Conservation (phyloP, 2,329 filamentous ascomycete species). For the Coleophoma crateriformis region DNA sequence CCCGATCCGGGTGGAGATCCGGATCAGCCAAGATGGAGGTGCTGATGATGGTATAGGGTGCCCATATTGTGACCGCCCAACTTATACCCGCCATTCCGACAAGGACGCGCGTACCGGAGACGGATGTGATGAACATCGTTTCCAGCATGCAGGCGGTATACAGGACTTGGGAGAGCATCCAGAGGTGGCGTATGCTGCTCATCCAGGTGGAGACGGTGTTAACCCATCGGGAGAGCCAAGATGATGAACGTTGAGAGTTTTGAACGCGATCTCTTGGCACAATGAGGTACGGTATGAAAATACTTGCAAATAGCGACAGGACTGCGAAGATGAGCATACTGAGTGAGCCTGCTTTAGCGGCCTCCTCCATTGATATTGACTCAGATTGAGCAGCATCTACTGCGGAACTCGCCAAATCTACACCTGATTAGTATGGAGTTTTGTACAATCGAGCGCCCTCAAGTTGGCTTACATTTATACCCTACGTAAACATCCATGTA, state of each 20-base stretch:
- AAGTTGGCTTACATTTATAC: neutral
- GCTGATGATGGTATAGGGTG: neutral
- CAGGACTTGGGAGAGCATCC: neutral
- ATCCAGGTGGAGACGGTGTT: no score
- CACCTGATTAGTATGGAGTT: neutral
- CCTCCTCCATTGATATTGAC: neutral
- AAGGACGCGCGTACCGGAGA: neutral
- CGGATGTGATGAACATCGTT: neutral
- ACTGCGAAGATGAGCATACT: neutral
- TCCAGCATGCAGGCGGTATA: neutral
- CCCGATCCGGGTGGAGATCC: neutral
- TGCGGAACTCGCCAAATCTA: neutral
- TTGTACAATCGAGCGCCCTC: neutral
- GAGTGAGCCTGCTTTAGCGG: neutral
- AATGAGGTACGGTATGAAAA: neutral
- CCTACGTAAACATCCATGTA: constrained; percentile 13
- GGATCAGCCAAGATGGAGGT: neutral
- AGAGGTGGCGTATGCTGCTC: neutral
- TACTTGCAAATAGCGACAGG: neutral
- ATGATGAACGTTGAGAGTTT: no score
- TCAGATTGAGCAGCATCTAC: neutral
- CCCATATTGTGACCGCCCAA: neutral
- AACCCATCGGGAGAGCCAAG: no score
- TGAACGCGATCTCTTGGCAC: no score
- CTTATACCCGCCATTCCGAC: neutral